Evolutionary conservation across 768 basidiomycete genomes (phyloP), one percentile per base, ranked within the genome.

Genomic region (Psilocybe azurescens): DNA sequence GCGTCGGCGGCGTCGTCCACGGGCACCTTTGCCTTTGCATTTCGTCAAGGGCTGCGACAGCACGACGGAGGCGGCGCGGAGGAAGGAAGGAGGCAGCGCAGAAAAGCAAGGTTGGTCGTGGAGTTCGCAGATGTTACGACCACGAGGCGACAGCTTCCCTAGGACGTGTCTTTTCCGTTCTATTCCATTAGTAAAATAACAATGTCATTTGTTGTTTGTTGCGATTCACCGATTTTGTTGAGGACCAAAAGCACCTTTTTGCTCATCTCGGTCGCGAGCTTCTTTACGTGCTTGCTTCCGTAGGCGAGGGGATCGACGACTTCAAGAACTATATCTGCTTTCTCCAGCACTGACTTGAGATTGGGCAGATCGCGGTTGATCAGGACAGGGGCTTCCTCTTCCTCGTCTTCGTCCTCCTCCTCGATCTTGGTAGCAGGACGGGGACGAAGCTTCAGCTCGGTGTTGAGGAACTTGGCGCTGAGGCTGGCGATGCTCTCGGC

Each of bases 201-300:
- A 24, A 24, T 24, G 24, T 24, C 2, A 24, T 24, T 24, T 24
- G 1, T 24, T 24, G 3, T 11, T 29, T 13, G 29, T 10, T 28
- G 33, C 32, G 39, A 80, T 89, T 60, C 67, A 93, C 95, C 95
- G 65, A 90, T 89, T 80, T 97, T 97, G 74, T 91, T 96, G 57
- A 97, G 73, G 16, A 96, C 79, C n/a, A 95, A 74, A 18, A 89
- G 67, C 11, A 90, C 16, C 57, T 75, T 72, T 74, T 80, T 62
- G 73, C 83, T 61, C 63, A 75, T 75, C 18, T 71, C 77, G 39
- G 74, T 73, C 18, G 77, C 74, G 52, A 89, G 73, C 20, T 82
- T 75, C 71, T 95, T 92, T 53, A 94, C 59, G 61, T 83, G 81
- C 36, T 73, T 71, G 67, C 89, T 92, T 54, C 94, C 81, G 70